phyloP scores from a whole-genome alignment of 2,329 filamentous ascomycete species.

The Cryphonectria japonica region DNA sequence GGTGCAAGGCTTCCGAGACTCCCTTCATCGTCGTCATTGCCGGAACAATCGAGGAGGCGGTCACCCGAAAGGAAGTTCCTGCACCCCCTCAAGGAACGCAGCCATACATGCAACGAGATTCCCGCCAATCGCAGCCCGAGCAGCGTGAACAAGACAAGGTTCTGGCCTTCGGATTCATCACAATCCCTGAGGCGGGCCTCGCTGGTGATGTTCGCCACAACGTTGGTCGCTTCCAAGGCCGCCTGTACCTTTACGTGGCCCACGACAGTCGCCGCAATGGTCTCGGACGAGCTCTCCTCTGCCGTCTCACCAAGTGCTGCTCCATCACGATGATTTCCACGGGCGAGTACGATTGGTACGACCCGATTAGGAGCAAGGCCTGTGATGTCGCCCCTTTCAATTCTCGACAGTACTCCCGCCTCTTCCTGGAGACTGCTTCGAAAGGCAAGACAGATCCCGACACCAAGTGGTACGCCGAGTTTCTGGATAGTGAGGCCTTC shows the following conservation, averaged over 20 bases:
- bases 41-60: constrained; percentile 7
- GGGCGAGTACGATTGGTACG: constrained; percentile 16
- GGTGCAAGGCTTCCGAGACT: constrained; percentile 14
- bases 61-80: constrained; percentile 2
- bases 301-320: constrained; percentile 22
- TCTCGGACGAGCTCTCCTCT: constrained; percentile 23
- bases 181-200: constrained; percentile 16
- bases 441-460: constrained; percentile 20
- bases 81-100: not conserved
- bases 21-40: constrained; percentile 28
- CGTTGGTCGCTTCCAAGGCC: constrained; percentile 25
- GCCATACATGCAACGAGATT: not conserved
- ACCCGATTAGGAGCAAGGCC: not conserved
- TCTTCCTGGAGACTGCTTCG: constrained; percentile 24
- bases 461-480: constrained; percentile 17
- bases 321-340: not conserved
- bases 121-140: not conserved
- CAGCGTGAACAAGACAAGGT: constrained; percentile 10
- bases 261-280: constrained; percentile 22
- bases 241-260: constrained; percentile 26
- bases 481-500: constrained; percentile 19
- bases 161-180: constrained; percentile 26
- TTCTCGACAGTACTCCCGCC: constrained; percentile 16
- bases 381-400: constrained; percentile 19
- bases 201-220: constrained; percentile 16